A percentile compares a stretch with the other conserved stretches of the same genome.
These are phyloP conservation scores for Chaetomiaceae sp. DNA, from an alignment of 2,329 filamentous ascomycete genomes.

Conservation along the genomic window DNA sequence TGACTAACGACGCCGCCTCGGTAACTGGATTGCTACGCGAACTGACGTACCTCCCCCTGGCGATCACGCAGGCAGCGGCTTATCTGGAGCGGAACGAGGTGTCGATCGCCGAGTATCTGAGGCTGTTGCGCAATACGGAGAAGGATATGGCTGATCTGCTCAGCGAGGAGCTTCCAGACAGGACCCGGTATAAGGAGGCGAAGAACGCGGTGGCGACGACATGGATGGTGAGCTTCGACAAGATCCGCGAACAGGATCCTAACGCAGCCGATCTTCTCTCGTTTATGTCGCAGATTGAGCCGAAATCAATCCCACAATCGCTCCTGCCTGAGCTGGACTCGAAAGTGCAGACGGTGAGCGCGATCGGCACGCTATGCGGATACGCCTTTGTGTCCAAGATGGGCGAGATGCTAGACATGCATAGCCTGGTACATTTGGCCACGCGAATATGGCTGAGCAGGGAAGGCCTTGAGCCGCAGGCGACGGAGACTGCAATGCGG, in stretches of 20 bases:
- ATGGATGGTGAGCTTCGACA: conserved; percentile 34
- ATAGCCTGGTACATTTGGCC: conserved; percentile 32
- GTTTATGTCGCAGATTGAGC: conserved; percentile 36
- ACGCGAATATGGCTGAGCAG: conserved; percentile 26
- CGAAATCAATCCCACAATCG: conserved; percentile 29
- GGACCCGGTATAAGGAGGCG: conserved; percentile 7
- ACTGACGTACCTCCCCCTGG: conserved; percentile 35
- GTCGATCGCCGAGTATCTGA: conserved; percentile 28
- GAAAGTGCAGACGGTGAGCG: conserved; percentile 19
- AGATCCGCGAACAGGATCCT: conserved; percentile 27
- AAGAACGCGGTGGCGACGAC: conserved; percentile 15
- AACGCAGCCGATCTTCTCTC: conserved; percentile 32
- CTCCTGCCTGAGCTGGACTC: conserved; percentile 21
- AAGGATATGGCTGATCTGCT: conserved; percentile 29
- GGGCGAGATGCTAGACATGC: conserved; percentile 31
- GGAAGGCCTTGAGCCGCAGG: conserved; percentile 6
- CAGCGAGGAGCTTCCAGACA: conserved; percentile 29
- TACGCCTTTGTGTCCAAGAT: conserved; percentile 30
- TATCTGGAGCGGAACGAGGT: conserved; percentile 13
- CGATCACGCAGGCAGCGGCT: conserved; percentile 26
- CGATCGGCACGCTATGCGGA: conserved; percentile 29
- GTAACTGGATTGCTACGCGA: conserved; percentile 29
- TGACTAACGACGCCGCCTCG: conserved; percentile 8
- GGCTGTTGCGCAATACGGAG: conserved; percentile 28
- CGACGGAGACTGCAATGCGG: conserved; percentile 7